phyloP scores from a whole-genome alignment of 78 protist genomes.

The Chrysochromulina parva region DNA sequence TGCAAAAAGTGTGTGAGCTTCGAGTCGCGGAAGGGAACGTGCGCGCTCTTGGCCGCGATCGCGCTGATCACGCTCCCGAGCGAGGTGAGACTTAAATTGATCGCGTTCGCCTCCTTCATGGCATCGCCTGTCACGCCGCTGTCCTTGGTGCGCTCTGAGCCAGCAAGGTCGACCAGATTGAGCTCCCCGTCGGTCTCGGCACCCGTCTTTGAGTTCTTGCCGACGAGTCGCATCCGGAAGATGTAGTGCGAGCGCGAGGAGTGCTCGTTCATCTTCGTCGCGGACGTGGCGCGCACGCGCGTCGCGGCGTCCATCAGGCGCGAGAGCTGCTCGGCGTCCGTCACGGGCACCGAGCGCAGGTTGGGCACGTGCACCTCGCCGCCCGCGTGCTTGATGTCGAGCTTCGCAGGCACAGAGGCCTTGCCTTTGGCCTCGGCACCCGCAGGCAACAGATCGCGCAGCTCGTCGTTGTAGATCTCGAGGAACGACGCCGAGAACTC shows the following conservation, averaged over 20 bases:
- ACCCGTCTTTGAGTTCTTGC: neutral
- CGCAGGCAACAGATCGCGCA: slow-evolving; percentile 25
- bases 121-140: neutral
- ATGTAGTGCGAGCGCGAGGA: slow-evolving; percentile 12
- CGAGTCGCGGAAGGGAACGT: slow-evolving; percentile 58
- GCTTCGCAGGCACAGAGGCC: neutral
- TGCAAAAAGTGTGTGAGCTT: slow-evolving; percentile 43
- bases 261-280: slow-evolving; percentile 3
- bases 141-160: slow-evolving; percentile 33
- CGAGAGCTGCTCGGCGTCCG: neutral
- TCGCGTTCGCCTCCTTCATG: slow-evolving; percentile 29
- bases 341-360: neutral
- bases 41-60: neutral
- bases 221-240: neutral
- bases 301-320: neutral
- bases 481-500: slow-evolving; percentile 30
- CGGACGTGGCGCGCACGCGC: neutral
- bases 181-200: neutral
- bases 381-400: neutral
- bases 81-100: slow-evolving; percentile 2
- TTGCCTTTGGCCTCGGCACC: too few species aligned
- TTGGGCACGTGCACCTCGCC: neutral
- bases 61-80: slow-evolving; percentile 3
- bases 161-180: slow-evolving; percentile 49
- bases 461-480: slow-evolving; percentile 43